Evolutionary conservation across 176 grass and related monocot species (phyloP).

Genomic region (Oryza nivara): DNA sequence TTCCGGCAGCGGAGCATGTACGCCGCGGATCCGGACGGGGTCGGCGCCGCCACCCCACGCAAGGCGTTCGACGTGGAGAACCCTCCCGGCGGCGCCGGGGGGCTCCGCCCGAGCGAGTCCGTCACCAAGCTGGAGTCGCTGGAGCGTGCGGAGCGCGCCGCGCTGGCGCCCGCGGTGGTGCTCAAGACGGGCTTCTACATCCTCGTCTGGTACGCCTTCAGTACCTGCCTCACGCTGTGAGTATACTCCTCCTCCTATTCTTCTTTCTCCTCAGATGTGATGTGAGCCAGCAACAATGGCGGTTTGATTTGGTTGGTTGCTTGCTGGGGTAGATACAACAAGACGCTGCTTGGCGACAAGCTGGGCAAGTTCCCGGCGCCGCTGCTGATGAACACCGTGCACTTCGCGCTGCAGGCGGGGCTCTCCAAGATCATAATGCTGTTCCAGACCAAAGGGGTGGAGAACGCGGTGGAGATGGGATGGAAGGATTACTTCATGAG

Average conservation of each 20-base stretch:
- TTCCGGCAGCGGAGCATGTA: constrained; percentile 76
- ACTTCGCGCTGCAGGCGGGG: constrained; percentile 92
- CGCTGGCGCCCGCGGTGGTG: constrained; percentile 60
- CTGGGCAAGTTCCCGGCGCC: constrained; percentile 98
- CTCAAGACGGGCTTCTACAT: constrained; percentile 84
- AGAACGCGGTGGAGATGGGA: constrained; percentile 62
- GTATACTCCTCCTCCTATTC: constrained; percentile 58
- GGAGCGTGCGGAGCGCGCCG: constrained; percentile 62
- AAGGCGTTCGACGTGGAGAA: constrained; percentile 76
- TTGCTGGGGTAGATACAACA: constrained; percentile 75
- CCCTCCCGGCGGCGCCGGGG: constrained; percentile 15
- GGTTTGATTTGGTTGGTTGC: constrained; percentile 13
- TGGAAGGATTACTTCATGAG: constrained; percentile 98
- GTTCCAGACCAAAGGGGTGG: constrained; percentile 68
- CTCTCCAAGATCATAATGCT: constrained; percentile 82
- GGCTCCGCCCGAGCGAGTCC: constrained; percentile 69
- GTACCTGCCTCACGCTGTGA: constrained; percentile 99
- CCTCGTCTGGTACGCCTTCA: constrained; percentile 96
- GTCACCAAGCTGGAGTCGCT: constrained; percentile 85
- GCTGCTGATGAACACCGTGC: constrained; percentile 98
- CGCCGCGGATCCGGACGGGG: constrained; percentile 43
- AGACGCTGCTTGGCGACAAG: constrained; percentile 96
- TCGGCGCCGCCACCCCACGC: constrained; percentile 11
- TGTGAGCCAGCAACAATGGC: not conserved
- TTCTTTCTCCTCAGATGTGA: not conserved